Base-by-base conservation (phyloP, 345 rosid genomes). In the Durio zibethinus region DNA sequence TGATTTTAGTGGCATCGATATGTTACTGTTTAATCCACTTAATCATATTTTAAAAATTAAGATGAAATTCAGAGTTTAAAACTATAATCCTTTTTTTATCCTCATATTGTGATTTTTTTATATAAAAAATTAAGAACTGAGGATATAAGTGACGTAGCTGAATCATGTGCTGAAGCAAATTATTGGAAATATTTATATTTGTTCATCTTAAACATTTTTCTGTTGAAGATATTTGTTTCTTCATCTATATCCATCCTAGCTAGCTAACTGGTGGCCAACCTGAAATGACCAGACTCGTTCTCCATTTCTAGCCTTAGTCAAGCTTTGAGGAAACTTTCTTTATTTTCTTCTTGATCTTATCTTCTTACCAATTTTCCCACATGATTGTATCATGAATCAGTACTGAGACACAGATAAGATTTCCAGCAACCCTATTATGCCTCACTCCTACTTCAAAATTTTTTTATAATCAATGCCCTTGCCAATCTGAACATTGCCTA, bases 311-410 rank as follows among this genome's bases (percentile, higher is more conserved):
- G 36, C 35, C 6, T 53, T 23, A 35, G 73, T 65, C 57, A 53
- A 77, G 67, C 73, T 15, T 64, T 52, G 23, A 20, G 57, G 69
- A 20, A 42, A 40, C 54, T 20, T 16, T 2, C 15, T n/a, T 76
- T 76, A 23, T 47, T 42, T 8, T 8, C 60, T 54, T 38, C n/a
- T 74, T 79, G 74, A 74, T 66, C 78, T 66, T 27, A 27, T 79
- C 69, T 57, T 10, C 5, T 11, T 53, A 38, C 54, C 33, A 7
- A n/a, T 20, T 52, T 16, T 20, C 21, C 31, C 40, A 61, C 54
- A 74, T 42, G 42, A 8, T 16, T 64, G 16, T 42, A 52, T 23
- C 31, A 53, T 66, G 18, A n/a, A 43, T 63, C 72, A 36, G 5
- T 11, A 15, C 53, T 36, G 29, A 61, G 12, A 23, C 27, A 16